Evolutionary conservation across 768 basidiomycete species (phyloP), one percentile per base, ranked within the genome.

Genomic region (Hypsizygus marmoreus): DNA sequence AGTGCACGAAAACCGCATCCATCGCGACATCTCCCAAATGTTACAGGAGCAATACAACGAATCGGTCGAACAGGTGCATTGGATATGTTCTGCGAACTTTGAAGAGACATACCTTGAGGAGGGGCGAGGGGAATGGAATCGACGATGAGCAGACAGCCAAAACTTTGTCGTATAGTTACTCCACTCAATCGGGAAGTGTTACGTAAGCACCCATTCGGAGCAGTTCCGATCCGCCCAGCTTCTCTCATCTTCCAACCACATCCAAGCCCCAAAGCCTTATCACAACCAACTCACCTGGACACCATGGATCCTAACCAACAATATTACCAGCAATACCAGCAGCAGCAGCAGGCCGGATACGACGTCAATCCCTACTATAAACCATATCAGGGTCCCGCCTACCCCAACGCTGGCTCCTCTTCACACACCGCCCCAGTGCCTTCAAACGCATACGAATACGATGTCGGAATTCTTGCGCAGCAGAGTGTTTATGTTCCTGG

Each of bases 401-500:
- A 77, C 62, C 76, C 88, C 9, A 68, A 82, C 34, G 74, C 81
- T 13, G 84, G 84, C 13, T 81, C 85, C 2, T 75, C 79, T 8
- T 84, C 85, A 2, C 87, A 88, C 61, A 79, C 62, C 46, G 86
- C 89, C 1, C 88, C 88, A 6, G 86, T 91, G 8, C 91, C 89
- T 28, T 87, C 91, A 12, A 93, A 93, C 58, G 91, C 91, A 13
- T 91, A 92, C 64, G 91, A 93, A 65, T 93, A 93, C 60, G 91
- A 93, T 63, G 90, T 93, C 33, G 91, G 91, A 19, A 90, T 91
- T 43, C 76, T 91, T 34, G 91, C 91, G 2, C 91, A 93, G 60
- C 91, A 92, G 64, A 91, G 88, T 62, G 91, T 91, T 41, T 95
- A 94, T 64, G 90, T 93, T 17, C 91, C 91, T 17, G 91, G 91